These are phyloP conservation scores for Aspergillus fumigatiaffinis DNA, from an alignment of 2,329 filamentous ascomycete species.

Conservation along the genomic window DNA sequence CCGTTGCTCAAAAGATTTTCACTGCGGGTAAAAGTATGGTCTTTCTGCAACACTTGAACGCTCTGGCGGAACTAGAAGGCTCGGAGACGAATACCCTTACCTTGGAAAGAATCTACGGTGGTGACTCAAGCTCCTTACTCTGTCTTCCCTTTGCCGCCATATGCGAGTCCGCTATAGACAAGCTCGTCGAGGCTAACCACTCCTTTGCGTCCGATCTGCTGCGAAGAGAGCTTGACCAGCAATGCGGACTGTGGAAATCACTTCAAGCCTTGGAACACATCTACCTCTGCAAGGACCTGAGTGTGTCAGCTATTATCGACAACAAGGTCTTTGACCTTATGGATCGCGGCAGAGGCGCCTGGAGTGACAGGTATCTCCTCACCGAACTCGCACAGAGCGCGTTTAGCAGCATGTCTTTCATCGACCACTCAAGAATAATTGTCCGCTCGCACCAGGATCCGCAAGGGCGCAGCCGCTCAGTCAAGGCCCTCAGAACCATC, in stretches of 20 bases:
- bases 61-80: conserved; percentile 24
- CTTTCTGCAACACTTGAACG: conserved; percentile 69
- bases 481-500: conserved; percentile 61
- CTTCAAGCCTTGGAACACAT: conserved; percentile 66
- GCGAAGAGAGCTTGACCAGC: conserved; percentile 61
- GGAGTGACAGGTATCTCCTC: conserved; percentile 78
- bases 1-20: conserved; percentile 69
- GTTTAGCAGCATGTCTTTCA: conserved; percentile 50
- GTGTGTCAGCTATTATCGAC: conserved; percentile 62
- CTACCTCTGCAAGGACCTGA: conserved; percentile 74
- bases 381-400: conserved; percentile 73
- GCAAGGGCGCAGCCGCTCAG: conserved; percentile 52
- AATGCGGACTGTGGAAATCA: conserved; percentile 63
- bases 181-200: conserved; percentile 74
- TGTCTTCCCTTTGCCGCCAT: conserved; percentile 56
- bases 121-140: conserved; percentile 28
- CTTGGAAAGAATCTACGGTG: conserved; percentile 34
- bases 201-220: conserved; percentile 65
- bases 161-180: conserved; percentile 66
- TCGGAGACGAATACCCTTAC: conserved; percentile 35
- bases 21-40: conserved; percentile 85
- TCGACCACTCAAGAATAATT: conserved; percentile 61
- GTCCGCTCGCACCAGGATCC: conserved; percentile 50
- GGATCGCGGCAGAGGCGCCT: conserved; percentile 56
- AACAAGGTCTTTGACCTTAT: conserved; percentile 70